phyloP scores from a whole-genome alignment of 2,329 filamentous ascomycete species.

The Endothia cerciana region DNA sequence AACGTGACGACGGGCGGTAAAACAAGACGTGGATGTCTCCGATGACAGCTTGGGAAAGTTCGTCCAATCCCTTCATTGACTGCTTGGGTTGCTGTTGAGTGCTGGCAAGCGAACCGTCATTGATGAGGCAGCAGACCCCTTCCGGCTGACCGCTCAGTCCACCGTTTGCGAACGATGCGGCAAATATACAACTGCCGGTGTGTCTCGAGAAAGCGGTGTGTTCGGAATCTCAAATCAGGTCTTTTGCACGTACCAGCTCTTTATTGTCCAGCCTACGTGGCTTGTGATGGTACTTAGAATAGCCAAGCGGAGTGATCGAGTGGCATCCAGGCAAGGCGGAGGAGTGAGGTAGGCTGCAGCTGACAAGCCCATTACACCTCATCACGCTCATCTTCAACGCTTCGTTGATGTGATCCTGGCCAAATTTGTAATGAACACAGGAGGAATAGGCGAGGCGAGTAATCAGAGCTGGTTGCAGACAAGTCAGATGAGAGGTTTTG shows the following conservation, averaged over 20 bases:
- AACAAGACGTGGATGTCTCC: neutral
- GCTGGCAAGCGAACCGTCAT: constrained; percentile 11
- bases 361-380: neutral
- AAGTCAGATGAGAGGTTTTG: constrained; percentile 5
- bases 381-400: neutral
- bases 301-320: neutral
- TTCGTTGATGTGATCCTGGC: neutral
- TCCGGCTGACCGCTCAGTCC: neutral
- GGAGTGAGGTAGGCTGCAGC: constrained; percentile 1
- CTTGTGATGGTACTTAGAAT: neutral
- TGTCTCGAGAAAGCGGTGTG: neutral
- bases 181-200: neutral
- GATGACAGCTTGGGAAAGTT: neutral
- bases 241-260: neutral
- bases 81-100: neutral
- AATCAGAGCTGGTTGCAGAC: neutral
- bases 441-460: constrained; percentile 1
- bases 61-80: neutral
- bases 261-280: neutral
- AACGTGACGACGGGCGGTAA: neutral
- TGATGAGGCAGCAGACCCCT: neutral
- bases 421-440: neutral
- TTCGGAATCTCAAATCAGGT: neutral
- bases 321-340: neutral
- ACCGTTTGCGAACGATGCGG: neutral